Percentiles rank a stretch among this genome's conserved stretches.
Evolutionary conservation across 1,284 basidiomycete species (phyloP).

Genomic region (Cutaneotrichosporon curvatum): DNA sequence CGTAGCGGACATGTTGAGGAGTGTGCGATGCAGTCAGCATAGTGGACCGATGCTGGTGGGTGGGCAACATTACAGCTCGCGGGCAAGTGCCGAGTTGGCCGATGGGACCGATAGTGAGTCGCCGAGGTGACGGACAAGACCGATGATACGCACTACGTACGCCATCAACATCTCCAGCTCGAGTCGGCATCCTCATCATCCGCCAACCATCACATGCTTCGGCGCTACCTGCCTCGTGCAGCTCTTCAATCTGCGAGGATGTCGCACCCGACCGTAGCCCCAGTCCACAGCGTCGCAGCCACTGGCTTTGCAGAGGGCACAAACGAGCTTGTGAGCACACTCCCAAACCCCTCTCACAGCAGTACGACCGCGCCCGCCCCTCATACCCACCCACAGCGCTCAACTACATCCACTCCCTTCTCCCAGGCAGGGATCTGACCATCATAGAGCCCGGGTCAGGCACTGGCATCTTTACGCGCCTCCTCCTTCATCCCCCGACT

Average conservation of each 20-base stretch:
- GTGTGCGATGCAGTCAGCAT: no score
- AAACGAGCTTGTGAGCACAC: slow-evolving; percentile 38
- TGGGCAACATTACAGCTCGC: no score
- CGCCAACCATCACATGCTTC: no score
- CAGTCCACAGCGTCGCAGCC: slow-evolving; percentile 33
- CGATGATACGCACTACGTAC: no score
- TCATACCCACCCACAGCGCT: slow-evolving; percentile 44
- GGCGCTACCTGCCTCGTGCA: no score
- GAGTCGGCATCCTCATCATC: no score
- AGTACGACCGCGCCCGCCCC: slow-evolving; percentile 47
- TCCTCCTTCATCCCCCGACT: slow-evolving; percentile 37
- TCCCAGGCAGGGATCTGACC: background rate
- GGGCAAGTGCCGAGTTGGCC: no score
- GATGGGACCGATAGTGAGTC: no score
- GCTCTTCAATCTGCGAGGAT: no score
- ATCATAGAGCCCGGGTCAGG: slow-evolving; percentile 44
- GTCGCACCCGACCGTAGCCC: background rate
- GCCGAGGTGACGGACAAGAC: no score
- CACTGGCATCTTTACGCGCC: slow-evolving; percentile 47
- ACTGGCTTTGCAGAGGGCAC: slow-evolving; percentile 42
- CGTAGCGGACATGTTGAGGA: slow-evolving; percentile 21
- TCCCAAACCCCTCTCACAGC: background rate
- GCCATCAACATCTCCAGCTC: no score
- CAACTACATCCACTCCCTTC: slow-evolving; percentile 23
- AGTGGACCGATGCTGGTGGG: no score